phyloP scores from a whole-genome alignment of 805 yeast genomes.

The Starmerella vaccinii region DNA sequence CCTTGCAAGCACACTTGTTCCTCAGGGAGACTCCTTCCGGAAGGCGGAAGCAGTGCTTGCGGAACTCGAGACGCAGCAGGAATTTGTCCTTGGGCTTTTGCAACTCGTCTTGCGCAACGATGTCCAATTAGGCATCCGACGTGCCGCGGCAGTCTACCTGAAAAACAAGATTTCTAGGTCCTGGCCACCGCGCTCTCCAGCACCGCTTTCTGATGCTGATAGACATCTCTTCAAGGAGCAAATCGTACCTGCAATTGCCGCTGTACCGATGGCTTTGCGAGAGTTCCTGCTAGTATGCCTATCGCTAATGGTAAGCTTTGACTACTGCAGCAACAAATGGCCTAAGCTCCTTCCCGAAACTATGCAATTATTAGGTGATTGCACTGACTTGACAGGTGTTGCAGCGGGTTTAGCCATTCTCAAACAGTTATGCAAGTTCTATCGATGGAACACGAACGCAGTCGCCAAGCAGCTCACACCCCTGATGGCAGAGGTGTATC shows the following conservation, averaged over 20 bases:
- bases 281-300: constrained; percentile 34
- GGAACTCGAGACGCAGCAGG: constrained; percentile 46
- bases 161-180: constrained; percentile 59
- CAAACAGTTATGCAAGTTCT: constrained; percentile 57
- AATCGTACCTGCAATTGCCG: constrained; percentile 52
- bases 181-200: constrained; percentile 40
- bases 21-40: constrained; percentile 51
- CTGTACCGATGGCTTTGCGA: constrained; percentile 35
- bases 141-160: constrained; percentile 72
- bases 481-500: constrained; percentile 45
- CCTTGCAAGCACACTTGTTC: constrained; percentile 59
- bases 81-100: constrained; percentile 73
- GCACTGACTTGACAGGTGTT: constrained; percentile 37
- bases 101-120: constrained; percentile 53
- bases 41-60: constrained; percentile 62
- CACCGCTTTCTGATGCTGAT: constrained; percentile 40
- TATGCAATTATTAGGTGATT: constrained; percentile 37
- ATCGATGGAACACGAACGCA: constrained; percentile 58
- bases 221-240: constrained; percentile 63
- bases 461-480: constrained; percentile 44
- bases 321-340: constrained; percentile 44
- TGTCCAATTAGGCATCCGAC: constrained; percentile 43
- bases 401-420: constrained; percentile 63
- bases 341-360: constrained; percentile 42
- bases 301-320: constrained; percentile 39